Evolutionary conservation across 2,329 filamentous ascomycete genomes (phyloP).

Genomic region (Pleoardoris graminearum): DNA sequence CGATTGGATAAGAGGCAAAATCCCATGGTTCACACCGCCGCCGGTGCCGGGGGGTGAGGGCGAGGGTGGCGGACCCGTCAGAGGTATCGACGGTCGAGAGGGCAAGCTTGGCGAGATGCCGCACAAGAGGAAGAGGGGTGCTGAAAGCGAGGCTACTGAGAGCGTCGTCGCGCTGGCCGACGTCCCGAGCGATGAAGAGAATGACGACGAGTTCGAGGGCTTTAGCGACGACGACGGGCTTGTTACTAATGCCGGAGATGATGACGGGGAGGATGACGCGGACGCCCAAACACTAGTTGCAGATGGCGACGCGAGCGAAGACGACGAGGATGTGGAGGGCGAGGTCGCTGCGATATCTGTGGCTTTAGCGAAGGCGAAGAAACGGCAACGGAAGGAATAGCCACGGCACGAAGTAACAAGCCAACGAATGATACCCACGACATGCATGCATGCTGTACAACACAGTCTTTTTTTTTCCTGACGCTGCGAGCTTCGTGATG

Average conservation of each 20-base stretch:
- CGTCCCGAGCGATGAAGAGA: slow-evolving; percentile 17
- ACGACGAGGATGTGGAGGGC: slow-evolving; percentile 32
- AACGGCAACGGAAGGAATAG: slow-evolving; percentile 31
- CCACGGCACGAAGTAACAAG: slow-evolving; percentile 13
- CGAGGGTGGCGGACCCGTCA: slow-evolving; percentile 21
- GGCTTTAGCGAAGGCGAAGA: slow-evolving; percentile 39
- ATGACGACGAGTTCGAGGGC: slow-evolving; percentile 38
- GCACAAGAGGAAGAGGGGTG: slow-evolving; percentile 69
- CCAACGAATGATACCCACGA: slow-evolving; percentile 34
- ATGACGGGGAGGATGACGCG: slow-evolving; percentile 17
- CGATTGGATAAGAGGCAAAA: slow-evolving; percentile 92
- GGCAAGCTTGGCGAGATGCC: slow-evolving; percentile 83
- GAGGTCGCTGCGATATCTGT: slow-evolving; percentile 43
- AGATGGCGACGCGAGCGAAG: slow-evolving; percentile 26
- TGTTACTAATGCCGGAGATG: slow-evolving; percentile 9
- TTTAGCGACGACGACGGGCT: slow-evolving; percentile 39
- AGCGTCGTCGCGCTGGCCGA: slow-evolving; percentile 17
- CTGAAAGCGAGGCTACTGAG: slow-evolving; percentile 36
- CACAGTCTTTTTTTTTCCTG: no score
- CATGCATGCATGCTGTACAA: neutral
- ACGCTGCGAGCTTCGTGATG: no score
- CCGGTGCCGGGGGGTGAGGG: slow-evolving; percentile 55
- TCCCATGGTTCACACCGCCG: slow-evolving; percentile 92
- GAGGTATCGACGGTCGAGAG: slow-evolving; percentile 66
- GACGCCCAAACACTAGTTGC: slow-evolving; percentile 17